These are phyloP conservation scores for Chrysosporium queenslandicum DNA, from an alignment of 2,329 filamentous ascomycete species.

Conservation along the genomic window DNA sequence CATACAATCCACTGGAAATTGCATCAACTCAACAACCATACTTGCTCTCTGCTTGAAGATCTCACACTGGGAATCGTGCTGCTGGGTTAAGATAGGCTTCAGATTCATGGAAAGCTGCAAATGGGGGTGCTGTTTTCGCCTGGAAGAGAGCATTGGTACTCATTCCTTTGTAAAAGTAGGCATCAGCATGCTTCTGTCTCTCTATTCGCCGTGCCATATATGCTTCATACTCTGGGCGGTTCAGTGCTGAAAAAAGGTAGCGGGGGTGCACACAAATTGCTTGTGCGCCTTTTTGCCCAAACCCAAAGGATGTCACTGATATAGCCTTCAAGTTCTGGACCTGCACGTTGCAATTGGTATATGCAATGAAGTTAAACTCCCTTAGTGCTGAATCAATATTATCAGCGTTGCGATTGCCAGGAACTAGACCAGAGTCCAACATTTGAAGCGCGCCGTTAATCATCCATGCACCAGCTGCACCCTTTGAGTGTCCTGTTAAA, in stretches of 20 bases:
- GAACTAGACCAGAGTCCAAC: constrained; percentile 26
- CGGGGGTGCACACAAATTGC: constrained; percentile 30
- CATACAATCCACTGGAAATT: no score
- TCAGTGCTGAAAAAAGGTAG: constrained; percentile 21
- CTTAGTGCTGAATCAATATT: constrained; percentile 27
- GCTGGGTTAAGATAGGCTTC: constrained; percentile 1
- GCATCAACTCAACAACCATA: no score
- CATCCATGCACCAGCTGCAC: constrained; percentile 31
- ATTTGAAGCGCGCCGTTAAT: constrained; percentile 34
- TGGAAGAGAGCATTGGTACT: constrained; percentile 2
- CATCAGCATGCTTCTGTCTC: constrained; percentile 1
- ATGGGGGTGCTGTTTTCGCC: constrained; percentile 6
- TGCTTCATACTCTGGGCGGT: not conserved
- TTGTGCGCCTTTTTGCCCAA: constrained; percentile 38
- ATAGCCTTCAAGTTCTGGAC: constrained; percentile 28
- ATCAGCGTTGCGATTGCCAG: constrained; percentile 33
- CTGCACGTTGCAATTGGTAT: constrained; percentile 23
- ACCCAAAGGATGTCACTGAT: constrained; percentile 37
- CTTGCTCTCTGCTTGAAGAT: no score
- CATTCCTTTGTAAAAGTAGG: constrained; percentile 3
- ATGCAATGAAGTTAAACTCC: constrained; percentile 28
- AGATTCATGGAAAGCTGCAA: not conserved
- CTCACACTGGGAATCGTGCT: not conserved
- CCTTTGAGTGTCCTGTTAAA: constrained; percentile 34
- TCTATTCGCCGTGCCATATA: not conserved